Base-by-base conservation (phyloP, 495 filamentous ascomycete species). In the Hamigera avellanea region DNA sequence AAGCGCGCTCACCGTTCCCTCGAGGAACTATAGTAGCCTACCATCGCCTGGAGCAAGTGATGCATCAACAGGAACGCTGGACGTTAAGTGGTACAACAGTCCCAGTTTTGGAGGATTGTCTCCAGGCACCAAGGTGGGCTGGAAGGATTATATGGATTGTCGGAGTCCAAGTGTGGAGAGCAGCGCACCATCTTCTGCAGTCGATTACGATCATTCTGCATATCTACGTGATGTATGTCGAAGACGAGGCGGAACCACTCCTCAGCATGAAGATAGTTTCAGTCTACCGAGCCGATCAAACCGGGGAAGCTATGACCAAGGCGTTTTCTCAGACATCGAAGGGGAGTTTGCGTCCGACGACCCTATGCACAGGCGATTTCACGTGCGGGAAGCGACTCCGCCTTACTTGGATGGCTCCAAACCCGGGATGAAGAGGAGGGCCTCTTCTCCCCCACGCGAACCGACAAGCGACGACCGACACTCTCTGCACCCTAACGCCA, bases 401-500 rank as follows among this genome's bases (percentile, higher is more conserved):
- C 65, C 59, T 8, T 61, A 59, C 35, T 41, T 55, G 13, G 57
- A 63, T 19, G 31, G 40, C 25, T 55, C 67, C 47, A 57, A 57
- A 52, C 72, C 56, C 67, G 84, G 42, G 61, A 81, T 67, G 54
- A 94, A 94, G 54, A 72, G 86, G 40, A 68, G 83, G 36, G 86
- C 86, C 16, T 86, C 83, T 2, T 88, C 84, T 16, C 83, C 85
- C 16, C 82, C 78, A 10, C 72, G 74, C 5, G 85, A 87, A 34
- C 80, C 83, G 21, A 74, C 78, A 8, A 62, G 66, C n/a, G 82
- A 85, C 19, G 83, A 86, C 45, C 58, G 72, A 19, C 67, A 64
- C 29, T 52, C 70, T 3, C 51, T 81, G 38, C 72, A 77, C 41
- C 61, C 66, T 10, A 59, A 53, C 2, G 60, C 62, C 19, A 79